Conservation (phyloP, 2,329 filamentous ascomycete species). For the Fusarium anthophilum region DNA sequence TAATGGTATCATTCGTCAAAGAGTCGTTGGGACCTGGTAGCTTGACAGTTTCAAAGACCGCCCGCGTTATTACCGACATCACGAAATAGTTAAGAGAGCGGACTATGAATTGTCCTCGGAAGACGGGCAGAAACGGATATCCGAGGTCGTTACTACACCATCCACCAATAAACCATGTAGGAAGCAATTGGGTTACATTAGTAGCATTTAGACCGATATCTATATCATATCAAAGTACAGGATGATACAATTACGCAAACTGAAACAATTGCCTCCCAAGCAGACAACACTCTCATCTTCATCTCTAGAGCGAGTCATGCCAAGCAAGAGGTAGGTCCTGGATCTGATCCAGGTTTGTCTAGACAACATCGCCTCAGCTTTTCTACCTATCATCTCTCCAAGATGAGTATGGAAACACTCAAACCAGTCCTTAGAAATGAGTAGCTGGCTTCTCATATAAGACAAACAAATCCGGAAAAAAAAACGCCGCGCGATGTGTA, state of each 20-base stretch:
- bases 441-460: slow-evolving; percentile 10
- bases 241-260: slow-evolving; percentile 28
- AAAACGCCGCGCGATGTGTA: slow-evolving; percentile 44
- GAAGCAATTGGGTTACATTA: background rate
- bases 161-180: background rate
- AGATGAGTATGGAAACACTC: slow-evolving; percentile 9
- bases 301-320: slow-evolving; percentile 14
- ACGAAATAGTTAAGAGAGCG: slow-evolving; percentile 11
- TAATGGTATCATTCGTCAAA: slow-evolving; percentile 15
- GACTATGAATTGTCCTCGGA: slow-evolving; percentile 32
- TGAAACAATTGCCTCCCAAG: slow-evolving; percentile 12
- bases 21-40: slow-evolving; percentile 7
- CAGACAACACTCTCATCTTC: slow-evolving; percentile 10
- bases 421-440: background rate
- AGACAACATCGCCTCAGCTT: slow-evolving; percentile 15
- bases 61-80: slow-evolving; percentile 39
- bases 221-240: slow-evolving; percentile 19
- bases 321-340: background rate
- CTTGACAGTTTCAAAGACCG: slow-evolving; percentile 4
- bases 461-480: slow-evolving; percentile 13
- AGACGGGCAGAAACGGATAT: background rate
- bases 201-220: slow-evolving; percentile 8
- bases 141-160: background rate
- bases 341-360: background rate
- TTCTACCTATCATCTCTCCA: slow-evolving; percentile 21